A percentile compares a stretch with the other conserved stretches of the same genome.
phyloP scores from a whole-genome alignment of 140 eudicot genomes.

The Oenanthe javanica region DNA sequence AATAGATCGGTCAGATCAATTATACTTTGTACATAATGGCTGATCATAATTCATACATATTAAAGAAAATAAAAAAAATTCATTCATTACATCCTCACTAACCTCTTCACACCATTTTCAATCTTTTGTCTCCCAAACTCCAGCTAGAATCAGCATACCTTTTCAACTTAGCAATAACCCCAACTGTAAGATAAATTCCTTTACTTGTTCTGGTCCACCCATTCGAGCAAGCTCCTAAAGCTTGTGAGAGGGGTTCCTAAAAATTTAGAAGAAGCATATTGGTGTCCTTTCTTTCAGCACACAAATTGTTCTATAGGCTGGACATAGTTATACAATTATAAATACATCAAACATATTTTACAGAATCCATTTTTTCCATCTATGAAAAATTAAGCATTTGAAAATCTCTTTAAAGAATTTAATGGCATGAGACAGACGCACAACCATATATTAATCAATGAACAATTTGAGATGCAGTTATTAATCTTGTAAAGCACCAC shows the following conservation, averaged over 20 bases:
- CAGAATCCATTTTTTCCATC: not conserved
- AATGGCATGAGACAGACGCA: not conserved
- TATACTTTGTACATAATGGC: not conserved
- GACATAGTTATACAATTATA: not conserved
- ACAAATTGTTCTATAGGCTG: not conserved
- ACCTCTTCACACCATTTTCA: not conserved
- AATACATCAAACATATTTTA: not conserved
- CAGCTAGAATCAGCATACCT: not conserved
- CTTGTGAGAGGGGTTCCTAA: not conserved
- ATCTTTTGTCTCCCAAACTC: not conserved
- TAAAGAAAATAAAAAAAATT: not conserved
- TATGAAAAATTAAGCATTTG: not conserved
- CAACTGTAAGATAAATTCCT: not conserved
- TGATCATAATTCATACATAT: not conserved
- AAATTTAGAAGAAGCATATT: not conserved
- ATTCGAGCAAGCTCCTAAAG: not conserved
- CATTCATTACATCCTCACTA: not conserved
- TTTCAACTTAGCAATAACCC: not conserved
- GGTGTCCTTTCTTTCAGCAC: conserved; percentile 1
- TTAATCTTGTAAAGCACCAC: not conserved
- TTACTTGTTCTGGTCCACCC: not conserved
- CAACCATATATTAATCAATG: not conserved
- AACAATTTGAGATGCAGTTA: not conserved
- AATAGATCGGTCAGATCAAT: not conserved
- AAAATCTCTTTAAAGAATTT: not conserved